phyloP scores from a whole-genome alignment of 2,329 filamentous ascomycete species.

The Colletotrichum lentis region DNA sequence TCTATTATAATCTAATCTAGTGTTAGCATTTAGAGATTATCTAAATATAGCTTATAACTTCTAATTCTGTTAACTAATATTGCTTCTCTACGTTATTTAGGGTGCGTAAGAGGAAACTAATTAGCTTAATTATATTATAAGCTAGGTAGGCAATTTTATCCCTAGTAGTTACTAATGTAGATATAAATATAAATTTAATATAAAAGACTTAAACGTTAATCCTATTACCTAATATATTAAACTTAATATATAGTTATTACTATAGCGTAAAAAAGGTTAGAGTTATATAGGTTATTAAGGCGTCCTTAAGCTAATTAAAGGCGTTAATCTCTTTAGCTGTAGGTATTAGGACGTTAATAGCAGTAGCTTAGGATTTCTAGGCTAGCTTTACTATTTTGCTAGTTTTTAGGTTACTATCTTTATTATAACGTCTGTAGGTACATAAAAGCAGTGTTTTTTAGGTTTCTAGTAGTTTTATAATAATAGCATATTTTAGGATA shows the following conservation, averaged over 20 bases:
- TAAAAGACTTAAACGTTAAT: not conserved
- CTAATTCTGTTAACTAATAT: not conserved
- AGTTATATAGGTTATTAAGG: too few species aligned
- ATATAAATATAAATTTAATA: too few species aligned
- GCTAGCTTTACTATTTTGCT: not conserved
- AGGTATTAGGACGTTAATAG: not conserved
- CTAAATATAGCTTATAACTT: not conserved
- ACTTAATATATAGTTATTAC: not conserved
- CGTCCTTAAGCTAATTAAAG: too few species aligned
- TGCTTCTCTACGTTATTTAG: not conserved
- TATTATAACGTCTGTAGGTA: not conserved
- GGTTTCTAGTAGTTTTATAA: not conserved
- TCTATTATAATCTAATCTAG: not conserved
- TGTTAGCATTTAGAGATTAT: not conserved
- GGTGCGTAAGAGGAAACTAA: not conserved
- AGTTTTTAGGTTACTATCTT: not conserved
- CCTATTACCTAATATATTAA: not conserved
- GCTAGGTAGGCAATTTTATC: not conserved
- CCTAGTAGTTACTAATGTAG: too few species aligned
- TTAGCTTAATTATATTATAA: not conserved
- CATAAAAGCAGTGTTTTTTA: not conserved
- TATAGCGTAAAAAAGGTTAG: too few species aligned
- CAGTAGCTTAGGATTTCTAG: not conserved
- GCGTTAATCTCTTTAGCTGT: not conserved
- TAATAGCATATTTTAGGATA: not conserved